Conservation (phyloP, 1,139 yeast genomes). For the Pichia cactophila region DNA sequence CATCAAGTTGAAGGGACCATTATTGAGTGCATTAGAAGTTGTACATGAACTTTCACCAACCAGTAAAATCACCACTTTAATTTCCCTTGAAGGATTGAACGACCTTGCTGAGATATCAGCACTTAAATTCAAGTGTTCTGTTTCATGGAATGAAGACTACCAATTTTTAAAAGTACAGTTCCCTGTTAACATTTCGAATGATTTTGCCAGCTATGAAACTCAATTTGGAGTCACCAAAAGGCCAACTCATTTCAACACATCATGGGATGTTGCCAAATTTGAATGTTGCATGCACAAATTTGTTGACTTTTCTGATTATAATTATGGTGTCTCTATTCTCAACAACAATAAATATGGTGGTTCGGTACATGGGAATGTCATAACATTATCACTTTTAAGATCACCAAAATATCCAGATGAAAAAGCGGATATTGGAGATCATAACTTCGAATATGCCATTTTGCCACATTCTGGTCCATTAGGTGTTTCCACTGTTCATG, state of each 20-base stretch:
- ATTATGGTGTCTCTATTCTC: constrained; percentile 80
- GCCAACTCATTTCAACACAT: constrained; percentile 89
- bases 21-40: constrained; percentile 57
- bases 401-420: constrained; percentile 91
- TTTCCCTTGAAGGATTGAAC: constrained; percentile 57
- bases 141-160: constrained; percentile 82
- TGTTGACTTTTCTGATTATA: constrained; percentile 81
- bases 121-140: constrained; percentile 55
- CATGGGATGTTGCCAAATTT: constrained; percentile 95
- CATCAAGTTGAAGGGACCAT: constrained; percentile 46
- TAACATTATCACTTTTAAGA: constrained; percentile 74
- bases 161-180: constrained; percentile 90
- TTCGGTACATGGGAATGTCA: constrained; percentile 80
- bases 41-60: constrained; percentile 47
- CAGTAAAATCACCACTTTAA: constrained; percentile 58
- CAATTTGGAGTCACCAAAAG: constrained; percentile 87
- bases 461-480: constrained; percentile 72
- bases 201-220: constrained; percentile 81
- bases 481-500: constrained; percentile 55
- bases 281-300: constrained; percentile 94
- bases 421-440: constrained; percentile 88
- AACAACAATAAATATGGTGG: constrained; percentile 90
- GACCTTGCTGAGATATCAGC: constrained; percentile 26
- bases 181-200: constrained; percentile 75
- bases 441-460: constrained; percentile 74